Conservation (phyloP, 345 rosid species). For the Mallotus nudiflorus region DNA sequence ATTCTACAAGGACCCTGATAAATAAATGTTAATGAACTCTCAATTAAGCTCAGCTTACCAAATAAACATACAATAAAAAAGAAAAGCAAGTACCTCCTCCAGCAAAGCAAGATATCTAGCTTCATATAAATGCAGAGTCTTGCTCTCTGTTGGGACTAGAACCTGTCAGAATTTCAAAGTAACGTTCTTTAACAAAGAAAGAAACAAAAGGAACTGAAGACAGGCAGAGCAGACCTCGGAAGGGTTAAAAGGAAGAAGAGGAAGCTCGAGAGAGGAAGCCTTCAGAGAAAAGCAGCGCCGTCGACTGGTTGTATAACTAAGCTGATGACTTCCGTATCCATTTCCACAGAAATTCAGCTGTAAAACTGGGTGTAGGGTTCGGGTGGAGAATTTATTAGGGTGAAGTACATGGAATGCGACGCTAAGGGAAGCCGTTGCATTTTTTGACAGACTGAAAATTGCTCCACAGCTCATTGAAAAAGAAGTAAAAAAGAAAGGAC, state of each 20-base stretch:
- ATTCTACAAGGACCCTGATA: too few species aligned
- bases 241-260: constrained; percentile 17
- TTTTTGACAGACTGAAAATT: not conserved
- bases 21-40: too few species aligned
- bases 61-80: too few species aligned
- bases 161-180: constrained; percentile 37
- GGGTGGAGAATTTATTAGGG: not conserved
- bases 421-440: not conserved
- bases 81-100: constrained; percentile 51
- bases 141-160: constrained; percentile 76
- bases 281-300: not conserved
- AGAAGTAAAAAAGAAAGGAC: too few species aligned
- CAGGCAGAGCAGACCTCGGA: not conserved
- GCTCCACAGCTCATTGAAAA: not conserved
- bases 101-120: constrained; percentile 72
- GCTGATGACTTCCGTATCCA: not conserved
- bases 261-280: constrained; percentile 11
- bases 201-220: not conserved
- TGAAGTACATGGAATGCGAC: not conserved
- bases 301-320: not conserved
- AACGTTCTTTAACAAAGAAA: not conserved
- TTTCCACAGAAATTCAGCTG: not conserved
- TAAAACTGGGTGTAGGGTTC: not conserved
- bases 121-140: constrained; percentile 70
- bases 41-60: too few species aligned